A percentile compares a stretch with the other conserved stretches of the same genome.
Evolutionary conservation across 176 grass and related monocot species (phyloP).

Genomic region (Aegilops bicornis): DNA sequence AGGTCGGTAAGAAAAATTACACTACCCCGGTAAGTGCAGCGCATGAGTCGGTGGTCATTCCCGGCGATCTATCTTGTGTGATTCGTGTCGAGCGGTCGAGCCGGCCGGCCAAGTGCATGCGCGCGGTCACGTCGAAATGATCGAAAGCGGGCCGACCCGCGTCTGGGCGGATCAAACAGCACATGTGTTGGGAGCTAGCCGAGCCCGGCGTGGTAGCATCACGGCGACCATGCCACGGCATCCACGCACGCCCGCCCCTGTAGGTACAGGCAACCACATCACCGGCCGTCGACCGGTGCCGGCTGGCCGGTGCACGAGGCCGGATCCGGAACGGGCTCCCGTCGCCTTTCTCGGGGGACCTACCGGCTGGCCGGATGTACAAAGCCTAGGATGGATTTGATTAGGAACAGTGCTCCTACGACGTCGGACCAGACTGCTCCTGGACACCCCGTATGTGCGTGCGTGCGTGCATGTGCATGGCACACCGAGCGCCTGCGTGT

Average conservation of each 20-base stretch:
- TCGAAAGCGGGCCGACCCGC: not conserved
- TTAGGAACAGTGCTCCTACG: slow-evolving; percentile 15
- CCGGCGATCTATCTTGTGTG: not conserved
- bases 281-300: not conserved
- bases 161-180: not conserved
- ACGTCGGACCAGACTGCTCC: not conserved
- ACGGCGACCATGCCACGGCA: not conserved
- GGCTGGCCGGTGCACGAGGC: slow-evolving; percentile 11
- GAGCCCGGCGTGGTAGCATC: too few species aligned
- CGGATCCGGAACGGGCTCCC: not conserved
- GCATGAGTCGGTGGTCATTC: not conserved
- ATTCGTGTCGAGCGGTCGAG: not conserved
- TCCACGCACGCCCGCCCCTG: not conserved
- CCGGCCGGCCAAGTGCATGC: not conserved
- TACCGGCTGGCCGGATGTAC: not conserved
- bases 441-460: not conserved
- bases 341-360: not conserved
- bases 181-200: not conserved
- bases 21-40: not conserved
- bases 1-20: not conserved
- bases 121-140: slow-evolving; percentile 27
- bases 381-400: not conserved
- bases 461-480: not conserved
- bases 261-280: not conserved
- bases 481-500: not conserved